These are phyloP conservation scores for Globisporangium apiculatum DNA, from an alignment of 352 stramenopile species.

Conservation along the genomic window DNA sequence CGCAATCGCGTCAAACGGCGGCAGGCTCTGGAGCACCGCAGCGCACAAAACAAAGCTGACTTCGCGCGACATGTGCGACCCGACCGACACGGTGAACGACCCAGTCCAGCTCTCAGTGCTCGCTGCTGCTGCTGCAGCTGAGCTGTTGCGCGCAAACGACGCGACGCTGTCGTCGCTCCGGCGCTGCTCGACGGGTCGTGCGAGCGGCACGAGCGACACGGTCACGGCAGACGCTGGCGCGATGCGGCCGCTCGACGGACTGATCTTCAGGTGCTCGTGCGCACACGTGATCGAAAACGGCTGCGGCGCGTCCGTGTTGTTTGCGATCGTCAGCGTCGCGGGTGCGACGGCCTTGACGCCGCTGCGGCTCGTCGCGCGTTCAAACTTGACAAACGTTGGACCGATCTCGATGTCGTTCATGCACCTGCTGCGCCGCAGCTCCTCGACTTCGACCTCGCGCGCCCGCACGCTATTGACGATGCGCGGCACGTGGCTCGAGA, in stretches of 20 bases:
- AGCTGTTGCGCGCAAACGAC: neutral
- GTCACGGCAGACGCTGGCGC: constrained; percentile 30
- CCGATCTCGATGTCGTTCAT: constrained; percentile 44
- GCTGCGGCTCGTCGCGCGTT: constrained; percentile 20
- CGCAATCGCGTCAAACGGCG: constrained; percentile 52
- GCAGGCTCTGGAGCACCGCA: constrained; percentile 29
- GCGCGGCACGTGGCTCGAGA: neutral
- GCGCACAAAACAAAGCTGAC: constrained; percentile 60
- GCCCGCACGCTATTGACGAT: neutral
- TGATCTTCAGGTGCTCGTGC: constrained; percentile 52
- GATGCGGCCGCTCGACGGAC: constrained; percentile 32
- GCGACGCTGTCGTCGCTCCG: constrained; percentile 5
- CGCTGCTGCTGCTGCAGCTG: constrained; percentile 1
- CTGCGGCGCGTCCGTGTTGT: constrained; percentile 41
- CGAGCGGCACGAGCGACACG: constrained; percentile 49
- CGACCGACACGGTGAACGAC: constrained; percentile 51
- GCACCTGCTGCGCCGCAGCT: constrained; percentile 35
- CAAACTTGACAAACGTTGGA: constrained; percentile 57
- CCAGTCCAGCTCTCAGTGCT: constrained; percentile 47
- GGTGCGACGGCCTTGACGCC: constrained; percentile 16
- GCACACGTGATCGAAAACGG: constrained; percentile 46
- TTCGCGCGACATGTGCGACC: constrained; percentile 39
- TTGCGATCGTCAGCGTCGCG: constrained; percentile 41
- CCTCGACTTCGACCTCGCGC: constrained; percentile 35
- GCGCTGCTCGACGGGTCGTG: constrained; percentile 30